A percentile compares a stretch with the other conserved stretches of the same genome.
These are phyloP conservation scores for Wallacemonas sp. DNA, from an alignment of 208 protist genomes.

Conservation along the genomic window DNA sequence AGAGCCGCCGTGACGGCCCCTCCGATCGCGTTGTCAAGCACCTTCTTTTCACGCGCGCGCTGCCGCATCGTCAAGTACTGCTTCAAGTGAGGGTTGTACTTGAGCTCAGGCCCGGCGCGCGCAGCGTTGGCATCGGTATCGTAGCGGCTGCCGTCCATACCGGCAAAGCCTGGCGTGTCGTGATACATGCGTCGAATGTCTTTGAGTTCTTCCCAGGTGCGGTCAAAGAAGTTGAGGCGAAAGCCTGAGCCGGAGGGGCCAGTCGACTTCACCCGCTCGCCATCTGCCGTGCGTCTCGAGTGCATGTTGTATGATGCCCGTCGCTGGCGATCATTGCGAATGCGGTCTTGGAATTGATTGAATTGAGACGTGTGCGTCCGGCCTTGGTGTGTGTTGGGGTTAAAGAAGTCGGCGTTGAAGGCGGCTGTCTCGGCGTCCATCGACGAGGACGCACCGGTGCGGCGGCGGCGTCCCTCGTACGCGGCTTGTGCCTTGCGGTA, in stretches of 20 bases:
- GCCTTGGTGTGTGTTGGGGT: conserved; percentile 24
- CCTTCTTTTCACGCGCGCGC: conserved; percentile 35
- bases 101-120: conserved; percentile 24
- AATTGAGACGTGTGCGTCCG: conserved; percentile 28
- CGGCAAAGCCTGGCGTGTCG: conserved; percentile 32
- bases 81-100: conserved; percentile 23
- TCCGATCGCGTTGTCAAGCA: conserved; percentile 37
- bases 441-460: conserved; percentile 6
- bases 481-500: conserved; percentile 41
- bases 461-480: conserved; percentile 28
- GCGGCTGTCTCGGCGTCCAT: conserved; percentile 5
- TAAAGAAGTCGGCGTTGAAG: conserved; percentile 23
- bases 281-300: not conserved
- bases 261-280: conserved; percentile 4
- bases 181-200: conserved; percentile 27
- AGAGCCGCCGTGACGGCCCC: conserved; percentile 24
- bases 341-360: conserved; percentile 20
- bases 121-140: conserved; percentile 29
- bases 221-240: conserved; percentile 9
- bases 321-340: not conserved
- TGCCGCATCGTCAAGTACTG: conserved; percentile 48
- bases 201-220: conserved; percentile 12
- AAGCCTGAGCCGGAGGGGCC: not conserved
- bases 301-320: not conserved
- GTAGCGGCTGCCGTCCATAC: conserved; percentile 48